phyloP scores from a whole-genome alignment of 495 filamentous ascomycete species.

The Saxispiralis lemnorum region DNA sequence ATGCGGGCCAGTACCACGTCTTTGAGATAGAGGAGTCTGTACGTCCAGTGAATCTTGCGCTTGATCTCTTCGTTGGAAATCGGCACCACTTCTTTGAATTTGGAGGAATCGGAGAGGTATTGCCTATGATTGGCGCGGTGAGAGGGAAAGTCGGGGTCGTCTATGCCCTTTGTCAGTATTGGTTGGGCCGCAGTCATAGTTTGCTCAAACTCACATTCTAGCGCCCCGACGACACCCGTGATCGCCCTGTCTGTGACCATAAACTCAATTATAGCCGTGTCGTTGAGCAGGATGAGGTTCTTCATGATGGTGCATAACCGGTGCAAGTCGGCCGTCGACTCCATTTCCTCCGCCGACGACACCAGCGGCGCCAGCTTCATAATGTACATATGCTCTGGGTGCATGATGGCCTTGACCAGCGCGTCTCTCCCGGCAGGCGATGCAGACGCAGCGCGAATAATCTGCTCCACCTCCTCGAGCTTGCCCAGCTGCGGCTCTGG shows the following conservation, averaged over 20 bases:
- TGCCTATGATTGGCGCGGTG: constrained; percentile 96
- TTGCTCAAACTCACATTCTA: constrained; percentile 51
- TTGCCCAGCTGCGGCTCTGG: constrained; percentile 63
- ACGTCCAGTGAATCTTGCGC: constrained; percentile 88
- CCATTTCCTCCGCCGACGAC: constrained; percentile 71
- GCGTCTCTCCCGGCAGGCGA: constrained; percentile 66
- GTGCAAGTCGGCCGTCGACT: constrained; percentile 71
- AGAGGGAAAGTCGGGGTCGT: constrained; percentile 95
- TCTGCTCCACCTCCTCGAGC: constrained; percentile 62
- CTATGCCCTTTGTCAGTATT: constrained; percentile 26
- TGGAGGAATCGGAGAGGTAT: constrained; percentile 71
- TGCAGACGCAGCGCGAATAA: constrained; percentile 57
- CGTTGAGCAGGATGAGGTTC: constrained; percentile 80
- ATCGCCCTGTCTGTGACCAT: constrained; percentile 80
- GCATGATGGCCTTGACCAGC: constrained; percentile 72
- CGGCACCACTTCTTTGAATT: constrained; percentile 89
- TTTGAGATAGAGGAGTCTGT: constrained; percentile 92
- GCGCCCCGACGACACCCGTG: constrained; percentile 80
- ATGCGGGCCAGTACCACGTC: constrained; percentile 93
- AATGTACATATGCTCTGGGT: constrained; percentile 58
- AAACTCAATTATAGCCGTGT: constrained; percentile 80
- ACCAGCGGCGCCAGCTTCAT: constrained; percentile 71
- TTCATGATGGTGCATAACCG: constrained; percentile 97
- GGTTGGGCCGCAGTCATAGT: not conserved
- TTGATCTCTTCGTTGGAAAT: constrained; percentile 66